phyloP scores from a whole-genome alignment of 139 green algal genomes.

The Bryopsis sp. region DNA sequence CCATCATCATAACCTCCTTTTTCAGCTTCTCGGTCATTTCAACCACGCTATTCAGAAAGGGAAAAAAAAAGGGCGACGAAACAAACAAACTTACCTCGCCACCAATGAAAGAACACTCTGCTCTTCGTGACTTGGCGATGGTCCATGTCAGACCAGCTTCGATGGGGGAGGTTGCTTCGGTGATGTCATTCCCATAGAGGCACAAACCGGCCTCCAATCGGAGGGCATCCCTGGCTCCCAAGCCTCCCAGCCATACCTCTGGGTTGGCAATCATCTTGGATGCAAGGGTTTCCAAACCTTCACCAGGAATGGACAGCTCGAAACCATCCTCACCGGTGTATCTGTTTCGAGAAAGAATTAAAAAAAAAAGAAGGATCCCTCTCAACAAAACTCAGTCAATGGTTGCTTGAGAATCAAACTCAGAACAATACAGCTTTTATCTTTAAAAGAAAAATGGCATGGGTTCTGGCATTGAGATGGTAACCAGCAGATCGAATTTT shows the following conservation, averaged over 20 bases:
- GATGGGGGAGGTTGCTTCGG: constrained; percentile 84
- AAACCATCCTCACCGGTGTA: constrained; percentile 99
- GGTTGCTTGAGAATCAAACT: not conserved
- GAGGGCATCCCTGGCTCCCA: constrained; percentile 87
- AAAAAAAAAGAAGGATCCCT: no score
- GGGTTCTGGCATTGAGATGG: not conserved
- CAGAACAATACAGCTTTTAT: not conserved
- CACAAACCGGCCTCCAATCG: constrained; percentile 96
- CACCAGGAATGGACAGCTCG: constrained; percentile 69
- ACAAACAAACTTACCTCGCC: constrained; percentile 59
- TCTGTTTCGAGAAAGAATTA: constrained; percentile 29
- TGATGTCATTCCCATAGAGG: constrained; percentile 97
- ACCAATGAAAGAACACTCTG: constrained; percentile 86
- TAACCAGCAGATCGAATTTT: no score
- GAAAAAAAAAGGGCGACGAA: not conserved
- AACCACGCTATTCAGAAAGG: not conserved
- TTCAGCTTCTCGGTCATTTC: no score
- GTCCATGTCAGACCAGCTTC: constrained; percentile 97
- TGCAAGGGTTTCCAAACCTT: constrained; percentile 34
- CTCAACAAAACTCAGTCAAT: no score
- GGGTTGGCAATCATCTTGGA: constrained; percentile 56
- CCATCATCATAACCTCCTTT: no score
- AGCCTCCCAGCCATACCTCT: constrained; percentile 51
- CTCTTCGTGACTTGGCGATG: constrained; percentile 78
- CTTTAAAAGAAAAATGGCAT: not conserved